Conservation (phyloP, 2,329 filamentous ascomycete genomes). For the Stemphylium lycopersici region DNA sequence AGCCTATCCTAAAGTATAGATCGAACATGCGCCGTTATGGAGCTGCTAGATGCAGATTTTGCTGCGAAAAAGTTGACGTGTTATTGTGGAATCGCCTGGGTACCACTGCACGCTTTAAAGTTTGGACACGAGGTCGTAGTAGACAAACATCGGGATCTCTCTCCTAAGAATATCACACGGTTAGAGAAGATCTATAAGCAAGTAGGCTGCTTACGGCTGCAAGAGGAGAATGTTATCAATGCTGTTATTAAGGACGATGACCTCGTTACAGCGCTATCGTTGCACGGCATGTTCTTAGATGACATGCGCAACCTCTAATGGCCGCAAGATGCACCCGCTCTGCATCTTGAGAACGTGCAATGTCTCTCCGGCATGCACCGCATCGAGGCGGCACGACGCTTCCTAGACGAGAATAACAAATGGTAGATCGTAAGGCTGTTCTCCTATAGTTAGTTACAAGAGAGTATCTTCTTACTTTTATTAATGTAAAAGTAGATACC, state of each 20-base stretch:
- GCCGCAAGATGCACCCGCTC: slow-evolving; percentile 14
- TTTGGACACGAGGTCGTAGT: slow-evolving; percentile 4
- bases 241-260: slow-evolving; percentile 15
- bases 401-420: slow-evolving; percentile 28
- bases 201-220: slow-evolving; percentile 10
- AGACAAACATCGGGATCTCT: slow-evolving; percentile 9
- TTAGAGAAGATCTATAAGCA: slow-evolving; percentile 9
- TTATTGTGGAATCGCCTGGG: slow-evolving; percentile 7
- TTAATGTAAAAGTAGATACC: slow-evolving; percentile 10
- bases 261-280: slow-evolving; percentile 13
- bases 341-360: slow-evolving; percentile 16
- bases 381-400: slow-evolving; percentile 16
- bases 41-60: slow-evolving; percentile 7
- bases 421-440: slow-evolving; percentile 31
- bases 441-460: slow-evolving; percentile 16
- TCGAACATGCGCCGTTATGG: neutral
- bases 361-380: slow-evolving; percentile 24
- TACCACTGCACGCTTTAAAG: slow-evolving; percentile 13
- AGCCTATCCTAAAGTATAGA: neutral
- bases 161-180: slow-evolving; percentile 4
- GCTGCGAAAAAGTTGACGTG: slow-evolving; percentile 4
- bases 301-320: slow-evolving; percentile 9
- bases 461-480: neutral
- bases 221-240: slow-evolving; percentile 31
- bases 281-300: slow-evolving; percentile 6